These are phyloP conservation scores for Gryganskiella cystojenkinii DNA, from an alignment of 192 early-diverging fungal genomes.

Conservation along the genomic window DNA sequence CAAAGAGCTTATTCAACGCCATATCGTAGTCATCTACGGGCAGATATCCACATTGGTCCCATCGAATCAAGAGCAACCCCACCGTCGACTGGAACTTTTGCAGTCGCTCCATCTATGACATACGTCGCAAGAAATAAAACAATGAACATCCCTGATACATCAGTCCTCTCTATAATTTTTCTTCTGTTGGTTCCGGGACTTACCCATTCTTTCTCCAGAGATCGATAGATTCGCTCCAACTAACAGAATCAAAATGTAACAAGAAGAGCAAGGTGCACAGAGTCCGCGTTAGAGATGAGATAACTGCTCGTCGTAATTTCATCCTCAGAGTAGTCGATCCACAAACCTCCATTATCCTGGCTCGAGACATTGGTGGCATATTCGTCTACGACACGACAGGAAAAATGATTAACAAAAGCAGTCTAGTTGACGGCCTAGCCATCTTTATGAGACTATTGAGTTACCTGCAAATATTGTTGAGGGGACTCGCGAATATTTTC, in stretches of 20 bases:
- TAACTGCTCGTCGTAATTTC: background rate
- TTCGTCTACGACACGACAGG: constrained; percentile 11
- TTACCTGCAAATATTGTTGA: constrained; percentile 26
- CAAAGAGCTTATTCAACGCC: constrained; percentile 33
- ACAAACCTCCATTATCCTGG: constrained; percentile 35
- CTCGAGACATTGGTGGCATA: constrained; percentile 46
- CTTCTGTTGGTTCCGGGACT: background rate
- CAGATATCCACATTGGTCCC: constrained; percentile 39
- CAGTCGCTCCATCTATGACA: constrained; percentile 17
- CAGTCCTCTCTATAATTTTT: no score
- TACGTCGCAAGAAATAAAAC: background rate
- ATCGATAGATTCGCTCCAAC: constrained; percentile 31
- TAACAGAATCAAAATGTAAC: background rate
- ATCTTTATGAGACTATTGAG: background rate
- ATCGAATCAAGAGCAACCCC: constrained; percentile 31
- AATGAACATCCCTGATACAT: no score
- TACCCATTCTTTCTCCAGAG: constrained; percentile 48
- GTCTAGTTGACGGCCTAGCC: background rate
- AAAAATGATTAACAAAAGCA: background rate
- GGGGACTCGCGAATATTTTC: constrained; percentile 40
- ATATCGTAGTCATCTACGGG: constrained; percentile 33
- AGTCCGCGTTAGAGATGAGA: background rate
- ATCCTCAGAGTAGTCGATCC: background rate
- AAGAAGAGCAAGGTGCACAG: background rate
- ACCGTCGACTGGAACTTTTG: constrained; percentile 37